A percentile compares a stretch with the other conserved stretches of the same genome.
These are phyloP conservation scores for Prunus kanzakura DNA, from an alignment of 306 rosid genomes.

Conservation along the genomic window DNA sequence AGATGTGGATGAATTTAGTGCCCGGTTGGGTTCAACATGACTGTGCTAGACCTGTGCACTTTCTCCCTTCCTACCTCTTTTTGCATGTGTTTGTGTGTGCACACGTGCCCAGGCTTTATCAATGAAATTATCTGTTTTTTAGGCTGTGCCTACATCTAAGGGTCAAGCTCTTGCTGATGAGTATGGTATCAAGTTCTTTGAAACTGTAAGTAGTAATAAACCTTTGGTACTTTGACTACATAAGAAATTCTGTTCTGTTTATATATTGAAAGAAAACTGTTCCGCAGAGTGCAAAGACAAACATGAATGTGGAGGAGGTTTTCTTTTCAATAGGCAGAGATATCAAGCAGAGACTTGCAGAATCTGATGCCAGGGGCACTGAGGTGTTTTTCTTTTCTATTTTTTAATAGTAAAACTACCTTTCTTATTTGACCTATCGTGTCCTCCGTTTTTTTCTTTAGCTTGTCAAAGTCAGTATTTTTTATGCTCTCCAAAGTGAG, in stretches of 20 bases:
- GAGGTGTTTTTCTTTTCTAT: slow-evolving; percentile 37
- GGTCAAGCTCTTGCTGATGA: slow-evolving; percentile 96
- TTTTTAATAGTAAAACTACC: background rate
- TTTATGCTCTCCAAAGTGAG: slow-evolving; percentile 3
- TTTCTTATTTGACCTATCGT: slow-evolving; percentile 1
- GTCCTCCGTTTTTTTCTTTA: background rate
- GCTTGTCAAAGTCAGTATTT: background rate
- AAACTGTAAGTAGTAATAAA: slow-evolving; percentile 62
- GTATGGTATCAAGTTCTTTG: slow-evolving; percentile 82
- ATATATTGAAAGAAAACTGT: slow-evolving; percentile 20
- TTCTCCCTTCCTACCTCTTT: background rate
- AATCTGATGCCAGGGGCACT: slow-evolving; percentile 57
- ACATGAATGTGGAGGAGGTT: slow-evolving; percentile 85
- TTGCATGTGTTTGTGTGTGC: background rate
- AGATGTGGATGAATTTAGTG: background rate
- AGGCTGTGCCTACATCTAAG: slow-evolving; percentile 81
- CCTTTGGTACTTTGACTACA: slow-evolving; percentile 13
- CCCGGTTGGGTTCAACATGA: background rate
- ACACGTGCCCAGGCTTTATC: background rate
- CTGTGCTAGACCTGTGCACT: background rate
- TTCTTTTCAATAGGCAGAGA: slow-evolving; percentile 83
- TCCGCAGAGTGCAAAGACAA: slow-evolving; percentile 86
- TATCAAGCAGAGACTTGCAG: slow-evolving; percentile 80
- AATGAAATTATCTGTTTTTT: slow-evolving; percentile 11
- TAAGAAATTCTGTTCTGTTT: slow-evolving; percentile 8